Percentiles rank a stretch among this genome's conserved stretches.
Evolutionary conservation across 2,329 filamentous ascomycete species (phyloP).

Genomic region (Monilinia aucupariae): DNA sequence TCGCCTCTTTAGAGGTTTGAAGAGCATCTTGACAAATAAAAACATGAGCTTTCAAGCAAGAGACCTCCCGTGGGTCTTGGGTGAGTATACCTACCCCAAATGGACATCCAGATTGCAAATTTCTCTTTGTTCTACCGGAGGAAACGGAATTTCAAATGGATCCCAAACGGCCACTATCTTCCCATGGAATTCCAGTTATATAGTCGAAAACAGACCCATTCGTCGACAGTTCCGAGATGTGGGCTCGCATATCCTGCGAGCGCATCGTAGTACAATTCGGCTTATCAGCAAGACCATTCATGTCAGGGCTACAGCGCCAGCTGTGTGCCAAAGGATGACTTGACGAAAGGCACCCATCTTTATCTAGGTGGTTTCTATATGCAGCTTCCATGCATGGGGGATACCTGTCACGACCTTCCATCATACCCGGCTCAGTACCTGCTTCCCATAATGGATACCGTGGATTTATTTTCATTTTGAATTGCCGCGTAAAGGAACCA

Average conservation of each 20-base stretch:
- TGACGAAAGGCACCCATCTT: not conserved
- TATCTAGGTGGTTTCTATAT: not conserved
- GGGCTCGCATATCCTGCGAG: conserved; percentile 16
- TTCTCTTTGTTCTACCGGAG: conserved; percentile 12
- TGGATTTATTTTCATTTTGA: conserved; percentile 15
- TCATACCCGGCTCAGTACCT: not conserved
- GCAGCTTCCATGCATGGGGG: conserved; percentile 11
- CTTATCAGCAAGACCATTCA: not conserved
- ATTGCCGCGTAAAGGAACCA: conserved; percentile 5
- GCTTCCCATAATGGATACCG: conserved; percentile 5
- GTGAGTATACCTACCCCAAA: conserved; percentile 13
- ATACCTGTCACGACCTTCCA: not conserved
- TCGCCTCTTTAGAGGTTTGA: conserved; percentile 1
- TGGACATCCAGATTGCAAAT: conserved; percentile 5
- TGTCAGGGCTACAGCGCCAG: not conserved
- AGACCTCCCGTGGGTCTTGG: conserved; percentile 12
- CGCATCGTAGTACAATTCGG: not conserved
- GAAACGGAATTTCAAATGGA: conserved; percentile 1
- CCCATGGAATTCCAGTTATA: not conserved
- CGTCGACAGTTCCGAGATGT: conserved; percentile 6
- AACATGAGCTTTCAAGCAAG: conserved; percentile 6
- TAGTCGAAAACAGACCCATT: not conserved
- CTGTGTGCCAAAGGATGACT: not conserved
- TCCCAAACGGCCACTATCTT: not conserved
- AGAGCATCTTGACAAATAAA: conserved; percentile 10